Evolutionary conservation across 148 eudicot genomes (phyloP), one percentile per base, ranked within the genome.

Genomic region (Vaccinium myrtillus): DNA sequence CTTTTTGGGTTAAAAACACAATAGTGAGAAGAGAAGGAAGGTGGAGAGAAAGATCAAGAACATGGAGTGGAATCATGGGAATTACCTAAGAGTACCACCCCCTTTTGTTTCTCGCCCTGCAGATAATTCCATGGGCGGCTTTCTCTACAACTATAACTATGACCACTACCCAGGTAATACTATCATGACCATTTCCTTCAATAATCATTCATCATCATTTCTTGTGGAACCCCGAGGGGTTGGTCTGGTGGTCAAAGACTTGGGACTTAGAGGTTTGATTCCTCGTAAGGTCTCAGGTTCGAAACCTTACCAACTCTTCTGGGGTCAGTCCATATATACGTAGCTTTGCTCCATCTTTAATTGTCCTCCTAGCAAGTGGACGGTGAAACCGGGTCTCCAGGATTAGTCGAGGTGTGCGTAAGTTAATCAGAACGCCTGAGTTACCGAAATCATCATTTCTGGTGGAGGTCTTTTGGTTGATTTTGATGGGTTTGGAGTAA

Each of bases 31-130:
- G 43, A 79, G 27, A 51, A 63, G 30, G 6, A 15, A 2, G 2
- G 18, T 6, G 43, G 73, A 48, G 7, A 80, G 18, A 67, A 25
- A 67, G 36, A 67, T 11, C 14, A 11, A 67, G 36, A 67, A 11
- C 3, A 92, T 92, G 94, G 93, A 92, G 69, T 92, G 92, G 93
- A 90, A 84, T 85, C 73, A 25, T 67, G 73, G 86, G 86, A 55
- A 86, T 67, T 23, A 87, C 83, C 78, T 81, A 48, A 80, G 83
- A 55, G 25, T 23, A 77, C 56, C 56, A 27, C 56, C 86, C 73
- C 90, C 93, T 48, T 92, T 88, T 58, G 86, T 81, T 76, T 86
- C 89, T 81, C 90, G 90, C 15, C 90, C 93, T 8, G 53, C 11
- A 1, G 90, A 92, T 39, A 90, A 65, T 71, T 87, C 93, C 54